Evolutionary conservation across 768 basidiomycete species (phyloP).

Genomic region (Hygrophoropsis aurantiaca): DNA sequence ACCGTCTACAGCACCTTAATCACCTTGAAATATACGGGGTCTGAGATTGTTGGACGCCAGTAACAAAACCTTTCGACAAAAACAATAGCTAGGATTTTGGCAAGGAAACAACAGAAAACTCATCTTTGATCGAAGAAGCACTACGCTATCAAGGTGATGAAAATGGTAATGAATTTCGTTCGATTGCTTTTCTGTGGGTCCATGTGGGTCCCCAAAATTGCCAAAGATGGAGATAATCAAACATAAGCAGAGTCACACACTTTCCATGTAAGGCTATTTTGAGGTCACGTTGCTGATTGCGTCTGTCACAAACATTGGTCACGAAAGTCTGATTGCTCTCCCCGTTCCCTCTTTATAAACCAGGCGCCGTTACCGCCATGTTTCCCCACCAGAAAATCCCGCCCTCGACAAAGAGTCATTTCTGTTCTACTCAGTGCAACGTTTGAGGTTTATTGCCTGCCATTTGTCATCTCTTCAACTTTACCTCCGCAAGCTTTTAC

Average conservation of each 20-base stretch:
- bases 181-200: slow-evolving; percentile 25
- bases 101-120: no score
- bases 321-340: slow-evolving; percentile 10
- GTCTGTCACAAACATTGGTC: slow-evolving; percentile 20
- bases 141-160: not conserved
- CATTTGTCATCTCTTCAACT: no score
- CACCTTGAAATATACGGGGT: no score
- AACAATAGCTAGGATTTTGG: no score
- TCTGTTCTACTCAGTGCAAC: not conserved
- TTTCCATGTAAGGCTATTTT: slow-evolving; percentile 21
- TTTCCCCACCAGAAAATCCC: slow-evolving; percentile 1
- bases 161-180: slow-evolving; percentile 10
- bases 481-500: not conserved
- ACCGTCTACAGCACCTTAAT: no score
- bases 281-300: slow-evolving; percentile 23
- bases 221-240: slow-evolving; percentile 17
- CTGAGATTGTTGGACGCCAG: no score
- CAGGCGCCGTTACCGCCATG: slow-evolving; percentile 7
- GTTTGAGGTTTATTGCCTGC: not conserved
- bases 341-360: slow-evolving; percentile 22
- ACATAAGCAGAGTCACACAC: not conserved
- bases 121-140: no score
- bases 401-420: slow-evolving; percentile 4
- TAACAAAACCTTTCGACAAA: no score
- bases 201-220: slow-evolving; percentile 30